These are phyloP conservation scores for Magnolia officinalis DNA, from an alignment of 164 flowering plant species.

Conservation along the genomic window DNA sequence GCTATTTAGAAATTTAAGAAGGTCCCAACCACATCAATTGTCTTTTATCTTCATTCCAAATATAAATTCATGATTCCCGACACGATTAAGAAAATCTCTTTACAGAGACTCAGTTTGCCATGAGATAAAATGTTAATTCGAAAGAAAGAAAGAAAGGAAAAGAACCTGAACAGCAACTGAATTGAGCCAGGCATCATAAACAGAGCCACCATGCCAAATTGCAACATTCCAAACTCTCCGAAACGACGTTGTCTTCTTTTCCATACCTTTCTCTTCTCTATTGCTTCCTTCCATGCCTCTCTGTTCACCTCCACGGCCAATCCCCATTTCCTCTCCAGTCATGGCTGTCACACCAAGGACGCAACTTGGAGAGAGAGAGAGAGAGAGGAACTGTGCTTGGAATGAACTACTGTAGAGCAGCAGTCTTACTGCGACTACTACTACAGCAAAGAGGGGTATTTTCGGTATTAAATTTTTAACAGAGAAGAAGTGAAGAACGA, in stretches of 20 bases:
- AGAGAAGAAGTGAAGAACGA: too few species aligned
- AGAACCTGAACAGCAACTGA: constrained; percentile 14
- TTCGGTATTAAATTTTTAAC: not conserved
- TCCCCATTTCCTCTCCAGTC: not conserved
- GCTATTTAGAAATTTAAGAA: not conserved
- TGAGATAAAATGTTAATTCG: not conserved
- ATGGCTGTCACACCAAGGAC: not conserved
- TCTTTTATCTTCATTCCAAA: not conserved
- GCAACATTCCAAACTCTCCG: constrained; percentile 6
- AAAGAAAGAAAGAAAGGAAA: not conserved
- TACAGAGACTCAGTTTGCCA: not conserved
- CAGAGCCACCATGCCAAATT: constrained; percentile 18
- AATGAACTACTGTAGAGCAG: not conserved
- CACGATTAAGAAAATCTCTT: not conserved
- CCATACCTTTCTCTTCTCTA: not conserved
- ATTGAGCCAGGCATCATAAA: constrained; percentile 19
- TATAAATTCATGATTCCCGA: not conserved
- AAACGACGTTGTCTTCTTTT: not conserved
- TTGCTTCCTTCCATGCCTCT: not conserved
- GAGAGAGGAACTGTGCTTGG: not conserved
- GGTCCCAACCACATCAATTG: not conserved
- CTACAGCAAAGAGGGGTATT: not conserved
- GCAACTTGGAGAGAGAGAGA: not conserved
- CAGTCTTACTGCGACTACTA: not conserved
- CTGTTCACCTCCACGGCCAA: not conserved